These are phyloP conservation scores for Baeospora myosura DNA, from an alignment of 1,284 basidiomycete genomes.

Conservation along the genomic window DNA sequence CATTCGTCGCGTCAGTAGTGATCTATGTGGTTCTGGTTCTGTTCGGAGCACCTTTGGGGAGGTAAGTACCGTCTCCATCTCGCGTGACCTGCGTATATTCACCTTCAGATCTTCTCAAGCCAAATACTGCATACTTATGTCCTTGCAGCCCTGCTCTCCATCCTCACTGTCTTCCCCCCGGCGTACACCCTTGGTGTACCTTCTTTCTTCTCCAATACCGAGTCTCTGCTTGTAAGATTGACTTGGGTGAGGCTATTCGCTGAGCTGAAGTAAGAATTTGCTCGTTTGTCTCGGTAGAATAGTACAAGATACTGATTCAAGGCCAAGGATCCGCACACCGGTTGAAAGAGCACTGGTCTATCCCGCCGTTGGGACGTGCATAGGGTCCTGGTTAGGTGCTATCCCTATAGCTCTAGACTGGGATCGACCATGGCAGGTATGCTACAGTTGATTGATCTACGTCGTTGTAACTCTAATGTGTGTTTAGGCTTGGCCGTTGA, in stretches of 20 bases:
- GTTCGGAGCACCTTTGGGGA: conserved; percentile 70
- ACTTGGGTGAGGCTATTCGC: conserved; percentile 75
- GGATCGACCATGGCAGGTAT: conserved; percentile 93
- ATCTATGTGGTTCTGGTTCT: conserved; percentile 48
- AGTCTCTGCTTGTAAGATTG: conserved; percentile 38
- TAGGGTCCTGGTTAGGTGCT: conserved; percentile 75
- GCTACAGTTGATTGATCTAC: conserved; percentile 16
- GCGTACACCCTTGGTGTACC: conserved; percentile 69
- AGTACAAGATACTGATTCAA: conserved; percentile 1
- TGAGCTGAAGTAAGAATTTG: conserved; percentile 61
- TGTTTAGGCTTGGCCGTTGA: conserved; percentile 71
- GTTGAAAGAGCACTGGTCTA: conserved; percentile 77
- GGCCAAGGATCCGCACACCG: conserved; percentile 50
- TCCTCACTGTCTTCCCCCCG: conserved; percentile 63
- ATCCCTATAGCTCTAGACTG: conserved; percentile 87
- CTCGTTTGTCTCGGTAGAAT: conserved; percentile 4
- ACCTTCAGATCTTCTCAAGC: conserved; percentile 24
- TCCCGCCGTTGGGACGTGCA: conserved; percentile 63
- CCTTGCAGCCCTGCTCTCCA: conserved; percentile 60
- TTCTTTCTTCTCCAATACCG: conserved; percentile 32
- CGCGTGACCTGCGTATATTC: conserved; percentile 7
- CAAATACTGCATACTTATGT: conserved; percentile 55
- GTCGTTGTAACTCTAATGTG: conserved; percentile 1
- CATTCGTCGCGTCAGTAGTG: conserved; percentile 40
- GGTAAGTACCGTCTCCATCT: conserved; percentile 30